Evolutionary conservation across 768 basidiomycete genomes (phyloP), one percentile per base, ranked within the genome.

Genomic region (Pisolithus microcarpus): DNA sequence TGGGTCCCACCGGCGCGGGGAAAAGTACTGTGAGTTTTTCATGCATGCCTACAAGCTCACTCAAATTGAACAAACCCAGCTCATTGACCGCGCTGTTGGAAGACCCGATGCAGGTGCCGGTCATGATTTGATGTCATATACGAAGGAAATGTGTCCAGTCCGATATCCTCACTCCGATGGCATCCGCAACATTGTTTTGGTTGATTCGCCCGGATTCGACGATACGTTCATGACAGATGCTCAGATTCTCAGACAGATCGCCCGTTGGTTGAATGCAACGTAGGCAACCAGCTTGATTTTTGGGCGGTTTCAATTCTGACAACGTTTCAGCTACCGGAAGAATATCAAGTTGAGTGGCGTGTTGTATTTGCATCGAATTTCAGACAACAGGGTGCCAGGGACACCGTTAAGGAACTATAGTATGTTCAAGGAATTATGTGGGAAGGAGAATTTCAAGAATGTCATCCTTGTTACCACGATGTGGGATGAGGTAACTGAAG

Each of bases 391-490:
- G 3, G 63, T 70, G 59, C 52, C 56, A 1, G 69, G 67, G n/a
- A 55, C 61, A 5, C 56, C 63, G 1, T 52, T 53, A 13, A 64
- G 54, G 21, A 70, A 70, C 52, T 56, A 69, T 16, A 51, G 53
- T 15, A 63, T 70, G 63, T 70, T 72, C 52, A 46, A 36, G 26
- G 38, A 31, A 23, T 38, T 60, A 21, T 60, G 58, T 42, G 58
- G 64, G 56, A 5, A 59, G 61, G 31, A 54, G 64, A 38, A 66
- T 56, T 49, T 62, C 24, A 52, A 56, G 24, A 63, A 68, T 37
- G 63, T 71, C 5, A 50, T 68, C 23, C 56, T 72, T 5, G 63
- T 61, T 21, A 69, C 70, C 2, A 69, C 70, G 11, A 70, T 67
- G 63, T 72, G 69, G 70, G 62, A 62, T 45, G 57, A 54, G 15